Base-by-base conservation (phyloP, 1,284 basidiomycete species). In the Spongiforma sp. region DNA sequence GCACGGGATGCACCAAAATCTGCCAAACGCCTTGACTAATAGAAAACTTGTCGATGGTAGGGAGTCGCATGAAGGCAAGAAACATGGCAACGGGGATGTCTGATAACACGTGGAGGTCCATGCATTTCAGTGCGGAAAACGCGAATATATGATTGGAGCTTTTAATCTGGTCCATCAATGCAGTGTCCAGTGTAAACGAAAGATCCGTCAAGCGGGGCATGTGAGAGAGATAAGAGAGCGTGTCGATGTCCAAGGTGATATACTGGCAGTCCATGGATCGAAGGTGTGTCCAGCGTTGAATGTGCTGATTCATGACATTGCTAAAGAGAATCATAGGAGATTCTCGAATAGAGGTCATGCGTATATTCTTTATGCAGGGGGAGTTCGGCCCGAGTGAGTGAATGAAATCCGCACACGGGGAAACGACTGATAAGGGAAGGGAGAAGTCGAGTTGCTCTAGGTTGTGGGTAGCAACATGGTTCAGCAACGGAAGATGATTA, bases 261-360 rank as follows among this genome's bases (percentile, higher is more conserved):
- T 6, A 1, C 7, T 14, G 4, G 17, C 34, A 62, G 21, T 62
- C 9, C 5, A 57, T 14, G 6, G 24, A 12, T 28, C 11, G 64
- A 46, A 62, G 64, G 14, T 28, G 48, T 12, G 21, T 34, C 59
- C 64, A 65, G 43, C 17, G 26, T 24, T 15, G 41, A 57, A 65
- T 58, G 24, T 30, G 19, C 19, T 21, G 37, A 32, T 6, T 43
- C 32, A 56, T 52, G 30, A 34, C 28, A 21, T 58, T 10, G 21
- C 53, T 36, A 19, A 55, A 52, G n/a, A 2, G 26, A 32, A 21
- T 7, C 30, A 24, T 15, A 15, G 33, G 36, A 26, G 26, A 52
- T 26, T 12, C 30, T 36, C 30, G 5, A 55, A n/a, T 21, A 33
- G 36, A 34, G 30, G 32, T 11, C n/a, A 17, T n/a, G 15, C n/a